Percentiles rank a stretch among this genome's conserved stretches.
Conservation (phyloP, 2,329 filamentous ascomycete species). For the Torrubiellomyces zombiae region DNA sequence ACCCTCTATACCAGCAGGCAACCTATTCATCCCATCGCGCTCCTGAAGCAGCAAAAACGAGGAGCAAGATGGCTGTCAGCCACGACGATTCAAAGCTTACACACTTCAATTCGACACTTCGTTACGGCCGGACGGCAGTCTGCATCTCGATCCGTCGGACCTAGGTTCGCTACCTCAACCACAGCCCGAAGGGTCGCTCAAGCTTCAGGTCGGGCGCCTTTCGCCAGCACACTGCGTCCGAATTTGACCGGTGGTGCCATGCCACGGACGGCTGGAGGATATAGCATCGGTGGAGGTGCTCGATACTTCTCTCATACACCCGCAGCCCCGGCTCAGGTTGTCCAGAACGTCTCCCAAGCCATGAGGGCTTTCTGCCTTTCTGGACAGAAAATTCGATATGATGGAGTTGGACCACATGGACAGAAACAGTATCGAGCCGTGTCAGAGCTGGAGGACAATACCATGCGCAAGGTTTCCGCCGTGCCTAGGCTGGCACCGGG, state of each 20-base stretch:
- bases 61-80: constrained; percentile 32
- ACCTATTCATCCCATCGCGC: constrained; percentile 35
- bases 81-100: constrained; percentile 22
- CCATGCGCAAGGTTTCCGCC: constrained; percentile 47
- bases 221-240: constrained; percentile 74
- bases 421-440: constrained; percentile 67
- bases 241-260: constrained; percentile 82
- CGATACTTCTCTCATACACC: constrained; percentile 86
- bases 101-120: constrained; percentile 31
- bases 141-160: constrained; percentile 25
- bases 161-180: constrained; percentile 30
- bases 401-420: constrained; percentile 57
- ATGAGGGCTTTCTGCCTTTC: constrained; percentile 86
- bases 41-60: constrained; percentile 30
- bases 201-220: constrained; percentile 62
- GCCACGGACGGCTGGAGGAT: constrained; percentile 78
- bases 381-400: constrained; percentile 74
- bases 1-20: constrained; percentile 24
- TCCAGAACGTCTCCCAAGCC: constrained; percentile 88
- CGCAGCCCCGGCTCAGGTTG: constrained; percentile 70
- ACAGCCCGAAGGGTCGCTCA: constrained; percentile 36
- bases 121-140: constrained; percentile 23
- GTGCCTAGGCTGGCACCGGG: constrained; percentile 45
- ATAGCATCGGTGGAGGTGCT: constrained; percentile 54
- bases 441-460: constrained; percentile 57